Evolutionary conservation across 768 basidiomycete species (phyloP), one percentile per base, ranked within the genome.

Genomic region (Mycena metata): DNA sequence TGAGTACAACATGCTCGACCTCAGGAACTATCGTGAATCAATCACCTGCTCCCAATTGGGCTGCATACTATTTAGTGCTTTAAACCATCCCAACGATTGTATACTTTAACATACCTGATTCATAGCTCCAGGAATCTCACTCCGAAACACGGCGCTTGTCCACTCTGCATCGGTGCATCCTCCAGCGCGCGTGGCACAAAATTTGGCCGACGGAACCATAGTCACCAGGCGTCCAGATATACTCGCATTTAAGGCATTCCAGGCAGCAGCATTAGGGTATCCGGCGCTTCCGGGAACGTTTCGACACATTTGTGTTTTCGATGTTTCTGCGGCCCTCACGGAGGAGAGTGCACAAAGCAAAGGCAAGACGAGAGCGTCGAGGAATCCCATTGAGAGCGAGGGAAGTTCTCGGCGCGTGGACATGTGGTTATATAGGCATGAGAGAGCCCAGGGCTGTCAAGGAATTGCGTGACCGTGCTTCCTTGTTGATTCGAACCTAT

Each of bases 1-100:
- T 2, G 7, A 30, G 23, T 5, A 17, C 7, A 21, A 24, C 16
- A 43, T 8, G 9, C 16, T 13, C 7, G 4, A 57, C 13, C 9
- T 26, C n/a, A n/a, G n/a, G n/a, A n/a, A n/a, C n/a, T n/a, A n/a
- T 13, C 3, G 10, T 9, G 24, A 23, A 16, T 24, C 5, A 9
- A 21, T 8, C 9, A 57, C 56, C 77, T 79, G 47, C 60, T 52
- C 60, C 12, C 30, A 54, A 23, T 54, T 64, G 30, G 35, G 6
- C 50, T 46, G 17, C 7, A 43, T 23, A 24, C 15, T 13, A 17
- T 33, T 43, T 6, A 35, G 17, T 21, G 0, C 36, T 16, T 16
- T 21, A 24, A 46, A 36, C 6, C 2, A 47, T n/a, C 24, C 1
- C 6, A 13, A 43, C 5, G 21, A 17, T 0, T 8, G 24, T 12